These are phyloP conservation scores for Elsinoe fawcettii DNA, from an alignment of 2,329 filamentous ascomycete genomes.

Conservation along the genomic window DNA sequence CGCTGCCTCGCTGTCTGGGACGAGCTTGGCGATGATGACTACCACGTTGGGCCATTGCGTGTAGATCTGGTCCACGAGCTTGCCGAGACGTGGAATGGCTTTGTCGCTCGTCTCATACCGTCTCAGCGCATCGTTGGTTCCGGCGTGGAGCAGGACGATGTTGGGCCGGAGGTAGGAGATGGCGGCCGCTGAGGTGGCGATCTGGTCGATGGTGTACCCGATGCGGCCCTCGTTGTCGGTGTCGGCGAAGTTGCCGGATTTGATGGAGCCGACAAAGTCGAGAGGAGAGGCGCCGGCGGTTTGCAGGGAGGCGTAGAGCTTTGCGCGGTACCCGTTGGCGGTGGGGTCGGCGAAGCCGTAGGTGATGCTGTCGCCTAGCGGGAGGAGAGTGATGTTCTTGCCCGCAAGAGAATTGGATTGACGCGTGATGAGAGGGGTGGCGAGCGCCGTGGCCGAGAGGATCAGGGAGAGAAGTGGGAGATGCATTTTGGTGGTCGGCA, in stretches of 20 bases:
- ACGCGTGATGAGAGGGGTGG: background rate
- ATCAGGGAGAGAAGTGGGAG: background rate
- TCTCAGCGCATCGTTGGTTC: slow-evolving; percentile 22
- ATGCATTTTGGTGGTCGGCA: background rate
- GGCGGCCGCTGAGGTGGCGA: slow-evolving; percentile 19
- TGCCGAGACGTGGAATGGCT: background rate
- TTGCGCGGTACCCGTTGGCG: slow-evolving; percentile 35
- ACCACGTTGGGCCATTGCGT: slow-evolving; percentile 5
- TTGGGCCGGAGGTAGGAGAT: slow-evolving; percentile 22
- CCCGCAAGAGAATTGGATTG: background rate
- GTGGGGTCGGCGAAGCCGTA: slow-evolving; percentile 27
- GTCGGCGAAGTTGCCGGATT: slow-evolving; percentile 29
- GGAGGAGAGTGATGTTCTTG: slow-evolving; percentile 11
- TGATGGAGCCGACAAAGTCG: slow-evolving; percentile 29
- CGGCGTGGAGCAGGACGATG: slow-evolving; percentile 24
- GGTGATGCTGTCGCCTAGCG: slow-evolving; percentile 19
- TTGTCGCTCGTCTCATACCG: slow-evolving; percentile 10
- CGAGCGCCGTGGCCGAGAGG: background rate
- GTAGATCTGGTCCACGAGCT: slow-evolving; percentile 7
- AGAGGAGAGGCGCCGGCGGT: slow-evolving; percentile 20
- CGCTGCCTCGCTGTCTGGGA: slow-evolving; percentile 3
- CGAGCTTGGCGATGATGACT: background rate
- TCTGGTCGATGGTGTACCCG: slow-evolving; percentile 28
- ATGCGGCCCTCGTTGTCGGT: slow-evolving; percentile 30
- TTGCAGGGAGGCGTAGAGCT: slow-evolving; percentile 25